Conservation (phyloP, 805 yeast species). For the Kodamaea nitidulidarum region DNA sequence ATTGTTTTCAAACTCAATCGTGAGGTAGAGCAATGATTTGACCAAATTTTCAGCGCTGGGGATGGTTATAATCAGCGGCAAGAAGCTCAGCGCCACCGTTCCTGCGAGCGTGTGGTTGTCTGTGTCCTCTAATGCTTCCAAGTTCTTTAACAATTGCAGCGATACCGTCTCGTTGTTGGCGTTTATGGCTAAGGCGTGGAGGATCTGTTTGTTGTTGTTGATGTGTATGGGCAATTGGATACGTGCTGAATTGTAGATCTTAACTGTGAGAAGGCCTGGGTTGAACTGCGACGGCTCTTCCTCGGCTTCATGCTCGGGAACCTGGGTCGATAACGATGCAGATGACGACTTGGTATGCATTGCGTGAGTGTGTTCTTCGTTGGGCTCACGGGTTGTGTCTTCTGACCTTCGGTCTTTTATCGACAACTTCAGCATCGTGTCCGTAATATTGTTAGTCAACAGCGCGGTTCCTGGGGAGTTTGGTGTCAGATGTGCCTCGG, state of each 20-base stretch:
- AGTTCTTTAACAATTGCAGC: constrained; percentile 15
- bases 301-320: neutral
- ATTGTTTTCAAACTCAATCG: constrained; percentile 92
- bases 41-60: constrained; percentile 51
- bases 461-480: constrained; percentile 24
- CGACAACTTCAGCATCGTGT: constrained; percentile 20
- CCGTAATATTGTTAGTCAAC: constrained; percentile 20
- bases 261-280: constrained; percentile 76
- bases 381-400: constrained; percentile 1
- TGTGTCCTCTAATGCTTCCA: constrained; percentile 10
- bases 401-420: constrained; percentile 4
- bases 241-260: constrained; percentile 66
- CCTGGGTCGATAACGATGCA: constrained; percentile 3
- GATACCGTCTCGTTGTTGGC: constrained; percentile 29
- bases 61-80: constrained; percentile 54
- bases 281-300: constrained; percentile 11
- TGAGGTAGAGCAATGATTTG: constrained; percentile 73
- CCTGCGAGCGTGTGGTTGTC: constrained; percentile 21
- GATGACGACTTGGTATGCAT: constrained; percentile 1
- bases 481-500: constrained; percentile 19
- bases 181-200: constrained; percentile 63
- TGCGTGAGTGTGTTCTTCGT: neutral
- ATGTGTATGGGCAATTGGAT: constrained; percentile 68
- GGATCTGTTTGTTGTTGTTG: constrained; percentile 57
- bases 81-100: constrained; percentile 30